These are phyloP conservation scores for Penicillium verrucosum DNA, from an alignment of 2,329 filamentous ascomycete genomes.

Conservation along the genomic window DNA sequence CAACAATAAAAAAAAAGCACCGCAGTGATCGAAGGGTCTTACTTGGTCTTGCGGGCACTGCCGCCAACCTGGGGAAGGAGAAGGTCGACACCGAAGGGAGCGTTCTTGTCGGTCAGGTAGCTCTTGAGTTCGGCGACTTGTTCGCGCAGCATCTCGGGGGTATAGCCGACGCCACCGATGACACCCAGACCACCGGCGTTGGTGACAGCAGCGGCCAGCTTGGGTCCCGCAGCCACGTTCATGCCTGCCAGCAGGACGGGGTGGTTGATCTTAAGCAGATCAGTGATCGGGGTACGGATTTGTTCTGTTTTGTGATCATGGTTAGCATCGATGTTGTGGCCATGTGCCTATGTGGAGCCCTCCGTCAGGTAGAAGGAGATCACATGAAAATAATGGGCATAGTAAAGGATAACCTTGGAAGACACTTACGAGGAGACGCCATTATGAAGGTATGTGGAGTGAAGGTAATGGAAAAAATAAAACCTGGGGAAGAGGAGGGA, in stretches of 20 bases:
- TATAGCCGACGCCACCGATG: slow-evolving; percentile 88
- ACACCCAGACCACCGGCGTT: slow-evolving; percentile 96
- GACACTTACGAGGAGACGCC: slow-evolving; percentile 73
- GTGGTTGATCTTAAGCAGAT: slow-evolving; percentile 97
- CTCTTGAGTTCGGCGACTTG: slow-evolving; percentile 93
- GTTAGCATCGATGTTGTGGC: slow-evolving; percentile 19
- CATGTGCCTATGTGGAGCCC: slow-evolving; percentile 3
- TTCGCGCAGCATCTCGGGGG: slow-evolving; percentile 92
- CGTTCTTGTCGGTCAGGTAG: slow-evolving; percentile 82
- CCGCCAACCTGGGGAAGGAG: slow-evolving; percentile 93
- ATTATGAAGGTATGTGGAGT: slow-evolving; percentile 44
- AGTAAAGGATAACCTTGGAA: neutral
- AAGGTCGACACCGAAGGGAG: slow-evolving; percentile 91
- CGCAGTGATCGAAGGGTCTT: slow-evolving; percentile 24
- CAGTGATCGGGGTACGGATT: slow-evolving; percentile 87
- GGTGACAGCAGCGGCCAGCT: slow-evolving; percentile 92
- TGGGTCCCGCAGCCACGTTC: slow-evolving; percentile 97
- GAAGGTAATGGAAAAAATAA: slow-evolving; percentile 8
- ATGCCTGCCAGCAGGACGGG: slow-evolving; percentile 94
- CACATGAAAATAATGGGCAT: slow-evolving; percentile 22
- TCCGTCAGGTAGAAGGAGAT: neutral
- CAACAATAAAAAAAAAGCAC: neutral
- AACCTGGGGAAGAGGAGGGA: slow-evolving; percentile 20
- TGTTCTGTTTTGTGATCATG: slow-evolving; percentile 57
- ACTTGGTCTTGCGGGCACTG: slow-evolving; percentile 92